phyloP scores from a whole-genome alignment of 73 alveolate genomes.

The Tetrahymena elliotti region DNA sequence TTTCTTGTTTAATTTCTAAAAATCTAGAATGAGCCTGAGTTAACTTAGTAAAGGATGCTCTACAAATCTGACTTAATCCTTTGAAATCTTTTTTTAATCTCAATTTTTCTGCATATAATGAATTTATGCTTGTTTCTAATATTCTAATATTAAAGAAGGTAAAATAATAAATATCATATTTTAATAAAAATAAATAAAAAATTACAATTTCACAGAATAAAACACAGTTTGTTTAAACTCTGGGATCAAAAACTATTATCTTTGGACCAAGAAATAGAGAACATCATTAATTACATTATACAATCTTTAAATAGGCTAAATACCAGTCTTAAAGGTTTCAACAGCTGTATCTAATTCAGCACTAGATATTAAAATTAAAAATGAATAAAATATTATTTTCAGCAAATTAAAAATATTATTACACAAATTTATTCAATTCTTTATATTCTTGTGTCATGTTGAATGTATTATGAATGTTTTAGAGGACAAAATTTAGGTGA shows the following conservation, averaged over 20 bases:
- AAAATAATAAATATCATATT: neutral
- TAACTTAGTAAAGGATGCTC: neutral
- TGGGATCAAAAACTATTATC: neutral
- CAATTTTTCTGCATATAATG: neutral
- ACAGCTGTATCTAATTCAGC: neutral
- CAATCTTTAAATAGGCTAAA: neutral
- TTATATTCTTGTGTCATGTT: neutral
- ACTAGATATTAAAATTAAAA: neutral
- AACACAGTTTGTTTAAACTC: neutral
- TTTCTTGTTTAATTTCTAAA: neutral
- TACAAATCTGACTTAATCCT: neutral
- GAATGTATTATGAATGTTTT: neutral
- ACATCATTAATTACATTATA: neutral
- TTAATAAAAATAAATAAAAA: neutral
- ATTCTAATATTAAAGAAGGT: neutral
- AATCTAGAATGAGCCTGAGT: neutral
- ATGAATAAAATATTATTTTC: neutral
- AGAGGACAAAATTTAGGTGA: neutral
- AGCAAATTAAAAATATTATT: neutral
- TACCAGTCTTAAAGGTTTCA: neutral
- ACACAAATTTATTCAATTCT: neutral
- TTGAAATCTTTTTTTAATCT: neutral
- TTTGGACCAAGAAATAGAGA: neutral
- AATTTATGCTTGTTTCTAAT: neutral
- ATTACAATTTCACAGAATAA: neutral